phyloP scores from a whole-genome alignment of 2,329 filamentous ascomycete species.

The Colletotrichum sp. region DNA sequence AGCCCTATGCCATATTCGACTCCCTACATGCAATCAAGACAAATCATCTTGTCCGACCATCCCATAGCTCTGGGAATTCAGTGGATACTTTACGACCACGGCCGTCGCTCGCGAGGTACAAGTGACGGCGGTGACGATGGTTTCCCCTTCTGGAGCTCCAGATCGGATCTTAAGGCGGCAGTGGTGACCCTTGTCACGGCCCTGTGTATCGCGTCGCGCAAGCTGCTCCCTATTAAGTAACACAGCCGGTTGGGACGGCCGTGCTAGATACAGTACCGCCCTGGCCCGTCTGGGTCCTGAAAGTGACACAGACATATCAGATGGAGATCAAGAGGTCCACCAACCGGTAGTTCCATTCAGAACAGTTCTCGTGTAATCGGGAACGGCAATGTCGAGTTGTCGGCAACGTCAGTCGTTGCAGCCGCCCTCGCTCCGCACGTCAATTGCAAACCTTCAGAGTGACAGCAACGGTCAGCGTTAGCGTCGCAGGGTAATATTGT shows the following conservation, averaged over 20 bases:
- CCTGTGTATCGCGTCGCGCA: slow-evolving; percentile 19
- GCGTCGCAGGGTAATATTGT: background rate
- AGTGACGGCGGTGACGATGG: background rate
- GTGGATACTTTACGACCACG: slow-evolving; percentile 21
- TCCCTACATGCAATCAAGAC: slow-evolving; percentile 9
- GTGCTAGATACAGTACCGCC: slow-evolving; percentile 6
- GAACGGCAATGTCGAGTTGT: background rate
- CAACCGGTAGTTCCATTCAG: slow-evolving; percentile 7
- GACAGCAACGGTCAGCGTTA: slow-evolving; percentile 9
- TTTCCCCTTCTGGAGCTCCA: background rate
- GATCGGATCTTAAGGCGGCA: slow-evolving; percentile 11
- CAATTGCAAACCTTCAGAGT: slow-evolving; percentile 14
- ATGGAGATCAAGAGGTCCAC: slow-evolving; percentile 15
- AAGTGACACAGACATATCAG: slow-evolving; percentile 17
- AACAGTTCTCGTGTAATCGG: background rate
- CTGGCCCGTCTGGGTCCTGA: background rate
- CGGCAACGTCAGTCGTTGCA: slow-evolving; percentile 16
- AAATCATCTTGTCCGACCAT: slow-evolving; percentile 9
- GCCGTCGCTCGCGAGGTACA: background rate
- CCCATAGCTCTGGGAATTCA: slow-evolving; percentile 11
- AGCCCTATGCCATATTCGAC: slow-evolving; percentile 5
- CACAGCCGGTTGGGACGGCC: slow-evolving; percentile 10
- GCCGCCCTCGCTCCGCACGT: slow-evolving; percentile 8
- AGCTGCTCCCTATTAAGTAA: slow-evolving; percentile 22
- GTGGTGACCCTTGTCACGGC: slow-evolving; percentile 14